phyloP scores from a whole-genome alignment of 768 basidiomycete species.

The Erythrobasidium yunnanense region DNA sequence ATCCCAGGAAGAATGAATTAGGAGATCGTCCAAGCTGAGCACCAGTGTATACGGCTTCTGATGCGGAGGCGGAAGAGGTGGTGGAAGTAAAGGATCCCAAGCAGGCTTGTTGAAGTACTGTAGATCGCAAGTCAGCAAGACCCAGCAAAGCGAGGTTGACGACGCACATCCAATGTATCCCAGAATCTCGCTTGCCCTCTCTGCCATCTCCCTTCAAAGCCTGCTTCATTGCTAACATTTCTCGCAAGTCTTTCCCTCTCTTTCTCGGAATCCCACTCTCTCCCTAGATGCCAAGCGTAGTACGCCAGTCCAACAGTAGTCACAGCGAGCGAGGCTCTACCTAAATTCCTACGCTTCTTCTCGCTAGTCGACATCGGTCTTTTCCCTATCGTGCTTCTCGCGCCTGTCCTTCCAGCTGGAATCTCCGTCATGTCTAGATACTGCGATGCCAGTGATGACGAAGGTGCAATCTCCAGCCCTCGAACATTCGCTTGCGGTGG shows the following conservation, averaged over 20 bases:
- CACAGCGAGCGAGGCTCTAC: constrained; percentile 49
- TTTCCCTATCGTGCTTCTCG: constrained; percentile 38
- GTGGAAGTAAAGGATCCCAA: constrained; percentile 83
- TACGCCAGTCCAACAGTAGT: constrained; percentile 49
- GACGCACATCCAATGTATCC: constrained; percentile 32
- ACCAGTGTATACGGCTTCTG: constrained; percentile 86
- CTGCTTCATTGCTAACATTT: constrained; percentile 29
- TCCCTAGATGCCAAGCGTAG: constrained; percentile 57
- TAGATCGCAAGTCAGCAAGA: constrained; percentile 45
- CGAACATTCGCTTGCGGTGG: background rate
- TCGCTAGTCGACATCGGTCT: constrained; percentile 71
- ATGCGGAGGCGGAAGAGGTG: constrained; percentile 66
- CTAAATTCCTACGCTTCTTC: constrained; percentile 52
- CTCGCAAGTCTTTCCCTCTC: constrained; percentile 50
- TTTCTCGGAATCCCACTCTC: constrained; percentile 67
- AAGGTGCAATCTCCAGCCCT: background rate
- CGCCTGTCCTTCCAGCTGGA: constrained; percentile 28
- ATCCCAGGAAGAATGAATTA: constrained; percentile 89
- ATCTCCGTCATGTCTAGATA: constrained; percentile 35
- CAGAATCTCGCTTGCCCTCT: constrained; percentile 33
- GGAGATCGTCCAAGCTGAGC: constrained; percentile 79
- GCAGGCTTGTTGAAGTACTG: constrained; percentile 88
- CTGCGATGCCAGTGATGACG: constrained; percentile 34
- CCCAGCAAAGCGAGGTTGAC: constrained; percentile 44
- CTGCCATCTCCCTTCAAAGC: constrained; percentile 28